Evolutionary conservation across 371 early-diverging fungal genomes (phyloP), one percentile per base, ranked within the genome.

Genomic region (Rhizopus delemar): DNA sequence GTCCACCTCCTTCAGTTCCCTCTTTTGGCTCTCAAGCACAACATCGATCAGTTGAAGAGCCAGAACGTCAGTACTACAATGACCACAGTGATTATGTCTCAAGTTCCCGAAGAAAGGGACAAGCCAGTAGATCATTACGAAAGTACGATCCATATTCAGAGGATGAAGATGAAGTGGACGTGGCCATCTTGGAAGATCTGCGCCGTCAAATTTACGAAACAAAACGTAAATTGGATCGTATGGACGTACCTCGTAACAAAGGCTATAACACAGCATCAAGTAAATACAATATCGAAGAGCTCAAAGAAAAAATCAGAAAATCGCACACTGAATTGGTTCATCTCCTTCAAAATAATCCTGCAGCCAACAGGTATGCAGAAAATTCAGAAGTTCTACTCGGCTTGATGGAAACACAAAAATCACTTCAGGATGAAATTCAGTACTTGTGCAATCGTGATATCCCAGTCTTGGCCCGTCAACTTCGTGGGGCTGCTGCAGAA

Each of bases 401-500:
- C 8, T 51, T 80, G 6, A 51, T 76, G 35, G 77, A 76, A 48
- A 65, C 69, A 1, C 70, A 80, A 49, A 67, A 63, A 46, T 69
- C 74, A 12, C 65, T 80, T 32, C 77, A 76, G 49, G 77, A 71
- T n/a, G 77, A 80, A 29, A 63, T 80, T 9, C 71, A 76, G 36
- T 76, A 73, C 32, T 53, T 80, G 39, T 74, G 77, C 32, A 76
- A 80, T 49, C 71, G 80, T 22, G 74, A 80, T 41, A 78, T 87
- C 35, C 80, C 87, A 6, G 71, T 75, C 7, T 62, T 85, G 16
- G 79, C 83, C 39, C 67, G 71, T 51, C 83, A 78, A 34, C 64
- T 81, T 15, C 83, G 85, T 33, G 73, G 81, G 31, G 70, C 80
- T 8, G 78, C 83, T 38, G 82, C 80, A 50, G 77, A 76, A 59